These are phyloP conservation scores for Massariosphaeria phaeospora DNA, from an alignment of 495 filamentous ascomycete genomes.

Conservation along the genomic window DNA sequence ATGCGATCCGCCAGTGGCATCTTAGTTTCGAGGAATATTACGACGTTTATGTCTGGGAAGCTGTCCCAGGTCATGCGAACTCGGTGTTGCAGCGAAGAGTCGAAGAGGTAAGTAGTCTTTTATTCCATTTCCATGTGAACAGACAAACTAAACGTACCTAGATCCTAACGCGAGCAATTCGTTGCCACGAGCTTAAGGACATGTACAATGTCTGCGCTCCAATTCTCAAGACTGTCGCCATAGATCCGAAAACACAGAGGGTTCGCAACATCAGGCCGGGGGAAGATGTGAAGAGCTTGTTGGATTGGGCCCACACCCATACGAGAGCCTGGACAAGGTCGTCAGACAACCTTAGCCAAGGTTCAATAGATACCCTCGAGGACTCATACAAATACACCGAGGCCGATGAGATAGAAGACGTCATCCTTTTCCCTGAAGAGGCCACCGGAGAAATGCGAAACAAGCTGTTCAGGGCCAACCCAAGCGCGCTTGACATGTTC, in stretches of 20 bases:
- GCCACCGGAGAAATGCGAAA: constrained; percentile 26
- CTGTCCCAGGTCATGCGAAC: constrained; percentile 37
- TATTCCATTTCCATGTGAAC: not conserved
- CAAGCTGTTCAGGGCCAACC: constrained; percentile 40
- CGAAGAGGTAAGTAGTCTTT: constrained; percentile 32
- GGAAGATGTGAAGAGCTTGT: constrained; percentile 41
- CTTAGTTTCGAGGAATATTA: constrained; percentile 49
- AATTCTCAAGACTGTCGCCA: not conserved
- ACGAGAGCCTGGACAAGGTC: constrained; percentile 12
- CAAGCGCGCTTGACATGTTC: constrained; percentile 40
- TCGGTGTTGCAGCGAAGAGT: constrained; percentile 35
- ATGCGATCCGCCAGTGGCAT: constrained; percentile 42
- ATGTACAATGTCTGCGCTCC: not conserved
- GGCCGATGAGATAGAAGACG: constrained; percentile 46
- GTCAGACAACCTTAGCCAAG: constrained; percentile 1
- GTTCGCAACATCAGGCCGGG: constrained; percentile 43
- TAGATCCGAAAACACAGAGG: constrained; percentile 41
- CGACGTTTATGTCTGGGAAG: constrained; percentile 51
- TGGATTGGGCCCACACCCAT: constrained; percentile 39
- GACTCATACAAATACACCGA: constrained; percentile 45
- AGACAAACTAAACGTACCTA: constrained; percentile 13
- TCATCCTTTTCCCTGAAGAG: constrained; percentile 47
- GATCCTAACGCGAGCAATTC: constrained; percentile 42
- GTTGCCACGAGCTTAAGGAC: constrained; percentile 32
- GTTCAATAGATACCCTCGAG: constrained; percentile 13